Base-by-base conservation (phyloP, 2,329 filamentous ascomycete species). In the Canariomyces notabilis region DNA sequence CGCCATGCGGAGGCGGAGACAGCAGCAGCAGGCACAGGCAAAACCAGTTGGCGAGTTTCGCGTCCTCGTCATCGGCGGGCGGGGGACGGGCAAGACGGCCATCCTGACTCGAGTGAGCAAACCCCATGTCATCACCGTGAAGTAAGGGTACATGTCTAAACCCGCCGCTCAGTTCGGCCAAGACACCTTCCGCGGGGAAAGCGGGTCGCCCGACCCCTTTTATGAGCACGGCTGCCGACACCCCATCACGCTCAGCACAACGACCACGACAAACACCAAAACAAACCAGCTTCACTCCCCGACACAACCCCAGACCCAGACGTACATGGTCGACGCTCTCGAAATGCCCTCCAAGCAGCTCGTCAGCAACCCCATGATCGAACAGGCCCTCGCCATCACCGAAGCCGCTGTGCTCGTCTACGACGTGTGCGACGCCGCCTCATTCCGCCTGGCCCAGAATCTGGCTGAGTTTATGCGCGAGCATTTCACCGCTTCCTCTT, bases 71-170 rank as follows among this genome's bases (percentile, higher is more conserved):
- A 55, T 70, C 14, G 69, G 68, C 5, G 61, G 60, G 2, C 62
- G 64, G 23, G 64, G 65, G 0, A 64, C 62, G 35, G 68, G 69
- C n/a, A 72, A 72, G 55, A 70, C 68, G 7, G 61, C 67, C 4
- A 57, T 71, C 6, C 48, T 71, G 11, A 66, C 64, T 5, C 62
- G 62, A 52, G 68, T 70, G 48, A 35, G 53, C 35, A 3, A 5
- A 11, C 2, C 6, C 22, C 33, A 20, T 34, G 21, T 26, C 19
- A 16, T 18, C 18, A 15, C 36, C 18, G 11, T 16, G 15, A 14
- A 37, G 7, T 9, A 15, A 37, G 12, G 9, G 43, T 49, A 41
- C 42, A 37, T 45, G 36, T 2, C 38, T 26, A 22, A 15, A 16
- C 15, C 21, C 19, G 39, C 15, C n/a, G 4, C 11, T 2, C 32